Base-by-base conservation (phyloP, 768 basidiomycete species). In the Boletus tylopilopsis region DNA sequence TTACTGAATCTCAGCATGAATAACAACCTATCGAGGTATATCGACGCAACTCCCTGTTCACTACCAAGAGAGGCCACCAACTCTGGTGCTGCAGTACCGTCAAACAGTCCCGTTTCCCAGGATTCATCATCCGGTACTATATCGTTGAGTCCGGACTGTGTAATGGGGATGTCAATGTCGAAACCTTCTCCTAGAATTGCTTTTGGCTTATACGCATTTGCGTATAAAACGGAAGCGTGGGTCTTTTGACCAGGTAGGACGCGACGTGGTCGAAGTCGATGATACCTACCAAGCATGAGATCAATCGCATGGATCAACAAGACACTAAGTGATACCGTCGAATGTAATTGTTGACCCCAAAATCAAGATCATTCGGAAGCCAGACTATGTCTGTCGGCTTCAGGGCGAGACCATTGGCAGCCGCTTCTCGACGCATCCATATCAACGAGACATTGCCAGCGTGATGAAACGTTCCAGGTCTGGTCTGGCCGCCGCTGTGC, bases 371-470 rank as follows among this genome's bases (percentile, higher is more conserved):
- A 24, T 62, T 59, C 10, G 62, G 62, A 11, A 62, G 47, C 62
- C 62, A 63, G 22, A 64, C 57, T n/a, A 64, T 43, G 35, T 64
- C 62, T 7, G 59, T 64, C 11, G 62, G 58, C 10, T 54, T 37
- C 38, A 71, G 51, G 2, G 40, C 48, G 1, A 71, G 60, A 29
- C 70, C 70, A 11, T 22, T 43, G 1, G 40, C 48, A 8, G 45
- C 12, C 1, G 69, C 69, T 45, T 71, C 67, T 15, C 54, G 57
- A 40, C 63, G 60, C 69, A 71, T 71, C 69, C 69, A 71, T 7
- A 65, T 18, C 1, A 68, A 42, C 1, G 68, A 60, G 12, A 46
- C 54, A 15, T 64, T 59, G 15, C 62, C 62, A 0, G 62, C 62
- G 10, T 62, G 59, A 13, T 45, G 34, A 23, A 54, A 54, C 10